Percentiles rank a stretch among this genome's conserved stretches.
Evolutionary conservation across 1,284 basidiomycete species (phyloP).

Genomic region (Somion occarium): DNA sequence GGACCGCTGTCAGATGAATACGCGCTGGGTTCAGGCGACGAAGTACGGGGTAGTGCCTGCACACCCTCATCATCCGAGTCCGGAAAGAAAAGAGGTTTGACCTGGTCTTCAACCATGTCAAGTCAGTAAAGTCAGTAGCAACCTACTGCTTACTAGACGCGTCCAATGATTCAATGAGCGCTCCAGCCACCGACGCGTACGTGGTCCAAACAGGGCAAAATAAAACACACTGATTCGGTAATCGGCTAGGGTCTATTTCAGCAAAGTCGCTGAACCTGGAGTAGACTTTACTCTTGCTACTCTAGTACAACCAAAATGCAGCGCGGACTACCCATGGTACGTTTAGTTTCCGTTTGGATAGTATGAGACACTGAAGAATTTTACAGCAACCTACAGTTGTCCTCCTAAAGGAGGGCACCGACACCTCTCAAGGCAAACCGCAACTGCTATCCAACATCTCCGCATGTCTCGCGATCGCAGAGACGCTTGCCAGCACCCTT

Average conservation of each 20-base stretch:
- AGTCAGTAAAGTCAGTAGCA: background rate
- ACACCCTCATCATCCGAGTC: slow-evolving; percentile 31
- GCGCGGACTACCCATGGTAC: slow-evolving; percentile 67
- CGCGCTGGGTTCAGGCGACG: slow-evolving; percentile 14
- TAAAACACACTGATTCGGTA: slow-evolving; percentile 2
- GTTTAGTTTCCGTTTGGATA: slow-evolving; percentile 6
- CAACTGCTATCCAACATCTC: slow-evolving; percentile 96
- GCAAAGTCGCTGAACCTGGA: background rate
- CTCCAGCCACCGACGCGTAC: slow-evolving; percentile 26
- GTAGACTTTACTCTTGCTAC: background rate
- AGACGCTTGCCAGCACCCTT: slow-evolving; percentile 91
- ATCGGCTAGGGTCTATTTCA: background rate
- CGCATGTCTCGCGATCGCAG: slow-evolving; percentile 87
- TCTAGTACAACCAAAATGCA: slow-evolving; percentile 55
- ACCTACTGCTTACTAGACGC: background rate
- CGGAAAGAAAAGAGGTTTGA: slow-evolving; percentile 31
- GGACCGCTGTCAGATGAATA: slow-evolving; percentile 6
- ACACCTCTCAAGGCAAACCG: slow-evolving; percentile 91
- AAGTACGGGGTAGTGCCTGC: background rate
- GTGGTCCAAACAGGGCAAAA: slow-evolving; percentile 11
- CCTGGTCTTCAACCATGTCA: slow-evolving; percentile 8
- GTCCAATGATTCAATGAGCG: background rate
- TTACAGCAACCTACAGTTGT: slow-evolving; percentile 90
- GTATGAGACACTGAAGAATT: slow-evolving; percentile 1
- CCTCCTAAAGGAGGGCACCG: slow-evolving; percentile 92